phyloP scores from a whole-genome alignment of 495 filamentous ascomycete species.

The Xylaria scruposa region DNA sequence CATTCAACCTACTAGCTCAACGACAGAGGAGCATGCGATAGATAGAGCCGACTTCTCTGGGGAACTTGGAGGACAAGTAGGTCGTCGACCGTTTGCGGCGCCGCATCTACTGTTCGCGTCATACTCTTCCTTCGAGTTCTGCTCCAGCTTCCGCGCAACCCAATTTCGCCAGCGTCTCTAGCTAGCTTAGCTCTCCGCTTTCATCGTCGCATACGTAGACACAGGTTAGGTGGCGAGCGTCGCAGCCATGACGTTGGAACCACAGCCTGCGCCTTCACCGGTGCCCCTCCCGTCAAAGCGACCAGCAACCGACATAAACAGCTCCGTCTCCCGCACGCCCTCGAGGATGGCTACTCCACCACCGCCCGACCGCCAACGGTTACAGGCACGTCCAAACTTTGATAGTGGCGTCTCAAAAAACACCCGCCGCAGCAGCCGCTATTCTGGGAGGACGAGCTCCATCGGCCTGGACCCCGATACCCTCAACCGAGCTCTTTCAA shows the following conservation, averaged over 20 bases:
- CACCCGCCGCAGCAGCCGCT: slow-evolving; percentile 40
- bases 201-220: not conserved
- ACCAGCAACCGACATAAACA: slow-evolving; percentile 42
- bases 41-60: slow-evolving; percentile 29
- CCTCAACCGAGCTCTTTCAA: slow-evolving; percentile 42
- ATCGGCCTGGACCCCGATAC: slow-evolving; percentile 45
- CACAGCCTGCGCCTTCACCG: slow-evolving; percentile 37
- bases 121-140: slow-evolving; percentile 2
- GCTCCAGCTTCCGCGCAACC: slow-evolving; percentile 13
- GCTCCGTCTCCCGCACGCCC: slow-evolving; percentile 41
- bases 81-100: slow-evolving; percentile 26
- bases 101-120: slow-evolving; percentile 19
- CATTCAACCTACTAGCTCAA: slow-evolving; percentile 25
- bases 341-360: slow-evolving; percentile 48
- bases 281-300: slow-evolving; percentile 45
- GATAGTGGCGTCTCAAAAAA: slow-evolving; percentile 35
- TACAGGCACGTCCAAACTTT: slow-evolving; percentile 43
- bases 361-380: slow-evolving; percentile 43
- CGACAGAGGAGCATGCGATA: slow-evolving; percentile 35
- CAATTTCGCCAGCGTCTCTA: not conserved
- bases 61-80: slow-evolving; percentile 28
- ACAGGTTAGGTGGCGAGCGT: not conserved
- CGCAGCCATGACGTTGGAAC: slow-evolving; percentile 45
- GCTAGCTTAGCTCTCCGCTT: not conserved
- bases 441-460: slow-evolving; percentile 34